Conservation (phyloP, 2,329 filamentous ascomycete genomes). For the Microcera coccophila region DNA sequence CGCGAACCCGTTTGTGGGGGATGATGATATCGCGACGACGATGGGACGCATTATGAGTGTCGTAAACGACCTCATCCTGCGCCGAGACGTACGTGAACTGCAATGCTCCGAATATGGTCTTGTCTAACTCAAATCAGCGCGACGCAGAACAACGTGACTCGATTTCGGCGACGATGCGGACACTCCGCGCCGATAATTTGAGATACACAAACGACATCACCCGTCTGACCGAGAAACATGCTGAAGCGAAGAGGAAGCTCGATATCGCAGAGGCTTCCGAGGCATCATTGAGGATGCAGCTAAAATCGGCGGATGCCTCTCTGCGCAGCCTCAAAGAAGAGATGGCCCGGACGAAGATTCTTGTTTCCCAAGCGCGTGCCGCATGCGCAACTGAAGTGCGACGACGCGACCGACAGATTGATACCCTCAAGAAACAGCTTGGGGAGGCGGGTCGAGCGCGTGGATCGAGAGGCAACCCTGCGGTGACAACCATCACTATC, state of each 20-base stretch:
- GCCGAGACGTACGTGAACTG: conserved; percentile 66
- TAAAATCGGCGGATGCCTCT: conserved; percentile 69
- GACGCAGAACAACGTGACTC: conserved; percentile 86
- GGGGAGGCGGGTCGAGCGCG: conserved; percentile 63
- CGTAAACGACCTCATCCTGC: conserved; percentile 86
- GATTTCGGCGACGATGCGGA: conserved; percentile 72
- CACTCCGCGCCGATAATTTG: conserved; percentile 68
- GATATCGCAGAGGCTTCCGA: conserved; percentile 66
- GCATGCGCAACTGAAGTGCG: conserved; percentile 88
- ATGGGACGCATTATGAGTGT: conserved; percentile 88
- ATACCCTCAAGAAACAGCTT: conserved; percentile 82
- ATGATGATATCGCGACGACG: conserved; percentile 53
- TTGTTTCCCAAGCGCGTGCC: conserved; percentile 76
- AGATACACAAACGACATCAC: conserved; percentile 68
- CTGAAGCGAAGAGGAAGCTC: conserved; percentile 53
- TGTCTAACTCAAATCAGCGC: conserved; percentile 51
- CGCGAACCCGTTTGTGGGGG: conserved; percentile 62
- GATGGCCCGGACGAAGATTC: conserved; percentile 69
- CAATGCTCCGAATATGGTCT: neutral
- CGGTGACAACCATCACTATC: conserved; percentile 55
- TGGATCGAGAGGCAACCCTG: conserved; percentile 52
- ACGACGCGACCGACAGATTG: conserved; percentile 84
- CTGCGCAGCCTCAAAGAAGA: conserved; percentile 81
- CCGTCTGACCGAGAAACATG: conserved; percentile 51
- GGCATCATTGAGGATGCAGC: conserved; percentile 62